phyloP scores from a whole-genome alignment of 73 alveolate species.

The Stentor roeselii region DNA sequence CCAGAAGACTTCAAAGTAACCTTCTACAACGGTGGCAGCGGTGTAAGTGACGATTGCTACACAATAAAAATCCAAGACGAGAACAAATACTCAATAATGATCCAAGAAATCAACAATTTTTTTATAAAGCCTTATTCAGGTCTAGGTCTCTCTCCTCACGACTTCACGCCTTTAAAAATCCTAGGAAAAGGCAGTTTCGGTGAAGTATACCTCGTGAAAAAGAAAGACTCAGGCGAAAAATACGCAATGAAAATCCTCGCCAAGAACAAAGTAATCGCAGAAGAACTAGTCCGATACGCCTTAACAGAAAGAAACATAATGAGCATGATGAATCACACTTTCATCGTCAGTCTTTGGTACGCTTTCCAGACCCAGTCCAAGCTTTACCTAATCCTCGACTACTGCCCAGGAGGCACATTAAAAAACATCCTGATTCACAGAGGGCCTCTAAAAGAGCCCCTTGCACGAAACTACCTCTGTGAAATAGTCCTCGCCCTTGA shows the following conservation, averaged over 20 bases:
- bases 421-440: slow-evolving; percentile 77
- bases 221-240: too few species aligned
- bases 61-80: background rate
- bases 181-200: slow-evolving; percentile 60
- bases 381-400: slow-evolving; percentile 71
- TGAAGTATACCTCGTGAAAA: slow-evolving; percentile 54
- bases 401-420: slow-evolving; percentile 96
- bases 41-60: background rate
- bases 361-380: background rate
- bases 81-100: background rate
- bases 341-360: background rate
- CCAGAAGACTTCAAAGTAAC: background rate
- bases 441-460: slow-evolving; percentile 72
- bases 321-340: too few species aligned
- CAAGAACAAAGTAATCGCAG: too few species aligned
- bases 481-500: slow-evolving; percentile 94
- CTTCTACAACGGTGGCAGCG: background rate
- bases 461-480: slow-evolving; percentile 76
- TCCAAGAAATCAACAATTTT: background rate
- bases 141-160: slow-evolving; percentile 45
- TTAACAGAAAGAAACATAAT: too few species aligned
- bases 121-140: background rate
- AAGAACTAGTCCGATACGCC: too few species aligned
- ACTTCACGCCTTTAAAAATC: slow-evolving; percentile 48
- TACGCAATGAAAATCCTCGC: too few species aligned